Evolutionary conservation across 495 filamentous ascomycete genomes (phyloP).

Genomic region (Extremus antarcticus): DNA sequence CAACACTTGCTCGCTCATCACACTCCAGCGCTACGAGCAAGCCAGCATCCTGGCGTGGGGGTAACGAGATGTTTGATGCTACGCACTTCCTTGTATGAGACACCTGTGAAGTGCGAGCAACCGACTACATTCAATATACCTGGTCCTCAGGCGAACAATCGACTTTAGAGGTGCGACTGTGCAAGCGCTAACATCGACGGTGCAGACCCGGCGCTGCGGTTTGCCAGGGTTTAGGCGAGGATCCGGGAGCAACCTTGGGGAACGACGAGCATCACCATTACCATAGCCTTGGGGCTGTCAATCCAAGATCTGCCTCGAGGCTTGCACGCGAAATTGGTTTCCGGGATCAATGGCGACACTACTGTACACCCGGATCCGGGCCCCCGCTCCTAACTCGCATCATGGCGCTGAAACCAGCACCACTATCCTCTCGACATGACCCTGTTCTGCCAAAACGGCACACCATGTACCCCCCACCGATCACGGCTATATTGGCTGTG

Average conservation of each 20-base stretch:
- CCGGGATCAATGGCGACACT: background rate
- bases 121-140: too few relatives aligned
- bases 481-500: background rate
- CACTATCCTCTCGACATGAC: background rate
- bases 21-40: too few relatives aligned
- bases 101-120: too few relatives aligned
- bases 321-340: background rate
- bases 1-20: too few relatives aligned
- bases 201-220: background rate
- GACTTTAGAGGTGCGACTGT: background rate
- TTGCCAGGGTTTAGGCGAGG: background rate
- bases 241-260: background rate
- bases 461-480: background rate
- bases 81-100: too few relatives aligned
- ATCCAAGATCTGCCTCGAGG: background rate
- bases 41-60: background rate
- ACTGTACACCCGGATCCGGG: background rate
- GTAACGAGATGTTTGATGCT: background rate
- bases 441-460: background rate
- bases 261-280: background rate
- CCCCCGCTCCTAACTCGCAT: background rate
- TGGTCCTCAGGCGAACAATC: too few relatives aligned
- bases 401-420: background rate
- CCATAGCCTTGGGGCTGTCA: background rate
- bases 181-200: background rate